Evolutionary conservation across 352 stramenopile genomes (phyloP), one percentile per base, ranked within the genome.

Genomic region (Globisporangium acanthophoron): DNA sequence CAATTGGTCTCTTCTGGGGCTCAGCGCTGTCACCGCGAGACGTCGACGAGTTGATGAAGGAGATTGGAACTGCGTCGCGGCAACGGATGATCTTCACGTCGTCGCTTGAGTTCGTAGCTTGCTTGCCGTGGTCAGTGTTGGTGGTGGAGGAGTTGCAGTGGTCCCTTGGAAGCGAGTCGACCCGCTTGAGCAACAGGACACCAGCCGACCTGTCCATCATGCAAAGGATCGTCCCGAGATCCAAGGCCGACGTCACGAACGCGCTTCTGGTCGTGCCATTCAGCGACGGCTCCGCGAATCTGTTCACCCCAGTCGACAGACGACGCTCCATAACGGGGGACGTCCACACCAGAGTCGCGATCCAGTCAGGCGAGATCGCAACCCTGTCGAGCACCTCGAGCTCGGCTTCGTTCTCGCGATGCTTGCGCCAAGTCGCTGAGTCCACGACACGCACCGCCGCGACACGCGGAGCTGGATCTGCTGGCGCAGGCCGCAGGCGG

Each of bases 301-400:
- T 67, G 24, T 55, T 8, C 16, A 3, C 50, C 31, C 27, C 9
- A 41, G 16, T 58, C 16, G 47, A 33, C 11, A 27, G 24, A 27
- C 41, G 7, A 4, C 49, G 58, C 29, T 59, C 53, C 53, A 71
- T 57, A 15, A 33, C 56, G 13, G 69, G 61, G 3, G 67, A 76
- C 45, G 64, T 69, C 74, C 74, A 84, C 31, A 70, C 3, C 5
- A 48, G 54, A 16, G 43, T 61, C 35, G 60, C 67, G 11, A 61
- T 24, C 76, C 76, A 87, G 35, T 82, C 70, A 4, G 74, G 70
- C 27, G 69, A 62, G 65, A 86, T 86, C 21, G 59, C 51, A 16
- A 80, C 60, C 7, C 64, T 43, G 13, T 27, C 58, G 16, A 64
- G n/a, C 15, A 12, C 61, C 2, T 70, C 31, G 24, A 62, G 55